A percentile compares a stretch with the other conserved stretches of the same genome.
phyloP scores from a whole-genome alignment of 768 basidiomycete species.

The Suillus cothurnatus region DNA sequence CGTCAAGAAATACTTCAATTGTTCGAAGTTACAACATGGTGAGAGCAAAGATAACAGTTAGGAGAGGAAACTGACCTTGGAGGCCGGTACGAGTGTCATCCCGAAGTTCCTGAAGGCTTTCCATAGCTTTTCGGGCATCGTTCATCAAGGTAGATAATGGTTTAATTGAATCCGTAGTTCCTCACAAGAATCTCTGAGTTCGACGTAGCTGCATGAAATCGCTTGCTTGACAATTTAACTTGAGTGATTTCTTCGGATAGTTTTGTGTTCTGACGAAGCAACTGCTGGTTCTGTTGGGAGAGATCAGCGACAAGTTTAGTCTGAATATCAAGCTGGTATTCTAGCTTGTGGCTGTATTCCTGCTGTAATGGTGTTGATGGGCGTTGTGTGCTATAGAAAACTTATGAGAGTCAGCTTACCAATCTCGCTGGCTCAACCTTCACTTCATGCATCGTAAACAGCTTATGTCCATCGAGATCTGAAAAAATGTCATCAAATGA shows the following conservation, averaged over 20 bases:
- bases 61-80: conserved; percentile 25
- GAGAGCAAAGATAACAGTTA: neutral
- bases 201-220: conserved; percentile 25
- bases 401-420: conserved; percentile 10
- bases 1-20: conserved; percentile 31
- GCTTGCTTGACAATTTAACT: conserved; percentile 1
- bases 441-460: conserved; percentile 8
- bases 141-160: conserved; percentile 23
- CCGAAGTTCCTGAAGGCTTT: conserved; percentile 27
- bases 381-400: neutral
- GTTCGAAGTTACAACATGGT: conserved; percentile 18
- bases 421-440: conserved; percentile 15
- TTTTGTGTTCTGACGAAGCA: conserved; percentile 4
- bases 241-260: neutral
- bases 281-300: conserved; percentile 15
- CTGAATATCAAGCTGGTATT: conserved; percentile 22
- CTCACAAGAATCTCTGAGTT: conserved; percentile 33
- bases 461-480: conserved; percentile 14
- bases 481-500: neutral
- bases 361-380: conserved; percentile 17
- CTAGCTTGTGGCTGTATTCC: conserved; percentile 17
- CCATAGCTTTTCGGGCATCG: conserved; percentile 28
- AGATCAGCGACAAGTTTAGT: conserved; percentile 16
- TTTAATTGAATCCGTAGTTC: conserved; percentile 27
- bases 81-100: conserved; percentile 22